phyloP scores from a whole-genome alignment of 352 stramenopile species.

The Phytophthora europaea region DNA sequence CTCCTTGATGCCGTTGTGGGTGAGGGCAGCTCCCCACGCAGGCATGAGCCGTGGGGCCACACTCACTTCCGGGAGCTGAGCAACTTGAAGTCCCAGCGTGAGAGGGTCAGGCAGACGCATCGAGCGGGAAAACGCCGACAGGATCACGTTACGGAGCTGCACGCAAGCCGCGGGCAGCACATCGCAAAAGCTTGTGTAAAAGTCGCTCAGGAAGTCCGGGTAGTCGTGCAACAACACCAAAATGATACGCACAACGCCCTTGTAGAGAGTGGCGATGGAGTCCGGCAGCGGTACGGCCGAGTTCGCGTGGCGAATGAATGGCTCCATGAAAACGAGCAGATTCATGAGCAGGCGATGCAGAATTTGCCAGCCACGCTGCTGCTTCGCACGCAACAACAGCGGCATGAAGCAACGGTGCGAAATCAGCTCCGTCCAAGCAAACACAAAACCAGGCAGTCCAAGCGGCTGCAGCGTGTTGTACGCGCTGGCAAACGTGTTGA shows the following conservation, averaged over 20 bases:
- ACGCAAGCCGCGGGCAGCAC: constrained; percentile 97
- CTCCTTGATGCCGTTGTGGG: constrained; percentile 90
- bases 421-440: constrained; percentile 99
- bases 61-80: constrained; percentile 97
- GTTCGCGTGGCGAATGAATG: constrained; percentile 93
- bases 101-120: constrained; percentile 99
- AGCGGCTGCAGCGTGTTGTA: constrained; percentile 98
- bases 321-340: constrained; percentile 98
- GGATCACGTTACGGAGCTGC: constrained; percentile 98
- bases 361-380: constrained; percentile 97
- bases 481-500: constrained; percentile 97
- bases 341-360: constrained; percentile 98
- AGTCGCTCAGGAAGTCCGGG: constrained; percentile 98
- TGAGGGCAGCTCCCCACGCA: constrained; percentile 95
- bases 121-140: constrained; percentile 97
- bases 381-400: constrained; percentile 94
- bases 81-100: constrained; percentile 98
- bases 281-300: constrained; percentile 83
- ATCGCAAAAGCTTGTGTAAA: constrained; percentile 99
- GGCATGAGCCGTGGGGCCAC: constrained; percentile 95
- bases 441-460: constrained; percentile 97
- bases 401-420: constrained; percentile 99
- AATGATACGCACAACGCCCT: constrained; percentile 98
- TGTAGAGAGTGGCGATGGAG: constrained; percentile 97
- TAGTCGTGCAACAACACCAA: constrained; percentile 99